A percentile compares a stretch with the other conserved stretches of the same genome.
Conservation (phyloP, 768 basidiomycete genomes). For the Nidula microcarpa region DNA sequence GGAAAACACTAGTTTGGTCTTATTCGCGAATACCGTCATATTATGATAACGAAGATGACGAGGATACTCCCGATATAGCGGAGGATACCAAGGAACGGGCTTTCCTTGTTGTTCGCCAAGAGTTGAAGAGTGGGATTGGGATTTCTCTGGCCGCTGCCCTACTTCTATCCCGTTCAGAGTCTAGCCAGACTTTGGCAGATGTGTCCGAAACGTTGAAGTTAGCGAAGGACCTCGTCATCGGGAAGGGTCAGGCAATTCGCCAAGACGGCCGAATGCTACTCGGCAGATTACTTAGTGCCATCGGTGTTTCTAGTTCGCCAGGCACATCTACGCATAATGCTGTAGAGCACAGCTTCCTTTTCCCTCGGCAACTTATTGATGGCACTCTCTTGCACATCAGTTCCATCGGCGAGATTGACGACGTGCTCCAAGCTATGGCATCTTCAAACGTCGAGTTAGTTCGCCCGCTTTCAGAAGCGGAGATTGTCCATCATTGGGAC, state of each 20-base stretch:
- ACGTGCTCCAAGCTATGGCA: background rate
- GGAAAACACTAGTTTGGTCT: constrained; percentile 57
- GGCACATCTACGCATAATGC: background rate
- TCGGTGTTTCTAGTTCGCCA: constrained; percentile 11
- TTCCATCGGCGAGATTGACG: background rate
- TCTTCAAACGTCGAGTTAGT: constrained; percentile 3
- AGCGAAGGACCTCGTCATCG: constrained; percentile 32
- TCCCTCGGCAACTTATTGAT: constrained; percentile 37
- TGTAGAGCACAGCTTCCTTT: constrained; percentile 13
- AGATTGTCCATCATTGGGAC: constrained; percentile 21
- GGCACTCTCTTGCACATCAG: constrained; percentile 21
- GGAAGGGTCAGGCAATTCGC: constrained; percentile 16
- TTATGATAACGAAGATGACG: constrained; percentile 9
- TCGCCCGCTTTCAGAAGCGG: constrained; percentile 16
- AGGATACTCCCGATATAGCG: constrained; percentile 2
- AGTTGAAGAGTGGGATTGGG: constrained; percentile 41
- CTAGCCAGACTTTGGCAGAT: constrained; percentile 9
- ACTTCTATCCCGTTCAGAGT: background rate
- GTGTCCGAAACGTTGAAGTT: constrained; percentile 32
- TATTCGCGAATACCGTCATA: constrained; percentile 35
- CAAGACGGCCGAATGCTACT: constrained; percentile 32
- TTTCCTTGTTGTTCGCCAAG: constrained; percentile 42
- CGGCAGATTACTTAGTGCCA: constrained; percentile 25
- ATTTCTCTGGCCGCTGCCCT: constrained; percentile 35
- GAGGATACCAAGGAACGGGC: constrained; percentile 25